Percentiles rank a stretch among this genome's conserved stretches.
Conservation (phyloP, 768 basidiomycete genomes). For the Boletellus emodensis region DNA sequence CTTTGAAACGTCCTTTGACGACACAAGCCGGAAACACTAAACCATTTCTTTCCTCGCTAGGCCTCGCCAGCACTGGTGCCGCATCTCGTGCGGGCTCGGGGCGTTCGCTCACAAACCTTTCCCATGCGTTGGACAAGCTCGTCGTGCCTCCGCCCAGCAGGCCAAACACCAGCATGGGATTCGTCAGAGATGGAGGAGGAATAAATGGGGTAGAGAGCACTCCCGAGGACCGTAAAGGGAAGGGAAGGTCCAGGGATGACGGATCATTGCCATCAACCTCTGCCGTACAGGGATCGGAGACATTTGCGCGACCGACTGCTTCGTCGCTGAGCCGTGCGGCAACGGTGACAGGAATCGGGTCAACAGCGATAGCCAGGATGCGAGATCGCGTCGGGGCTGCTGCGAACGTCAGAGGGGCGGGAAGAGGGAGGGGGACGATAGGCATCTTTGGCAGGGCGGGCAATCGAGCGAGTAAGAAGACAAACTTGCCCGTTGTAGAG, state of each 20-base stretch:
- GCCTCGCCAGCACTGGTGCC: not conserved
- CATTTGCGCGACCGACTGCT: constrained; percentile 29
- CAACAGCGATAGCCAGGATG: constrained; percentile 1
- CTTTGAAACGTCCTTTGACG: constrained; percentile 12
- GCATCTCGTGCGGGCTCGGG: constrained; percentile 7
- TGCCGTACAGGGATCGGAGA: not conserved
- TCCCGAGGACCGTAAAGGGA: constrained; percentile 11
- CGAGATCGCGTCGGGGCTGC: constrained; percentile 2
- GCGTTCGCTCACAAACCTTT: constrained; percentile 58
- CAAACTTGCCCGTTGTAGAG: constrained; percentile 41
- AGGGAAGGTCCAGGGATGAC: constrained; percentile 24
- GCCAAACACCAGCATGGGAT: constrained; percentile 70
- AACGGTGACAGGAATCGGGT: constrained; percentile 13
- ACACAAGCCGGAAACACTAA: constrained; percentile 5
- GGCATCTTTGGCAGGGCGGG: constrained; percentile 24
- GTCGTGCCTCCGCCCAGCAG: constrained; percentile 59
- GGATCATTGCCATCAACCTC: constrained; percentile 7
- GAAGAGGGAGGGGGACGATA: constrained; percentile 7
- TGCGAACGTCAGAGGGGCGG: not conserved
- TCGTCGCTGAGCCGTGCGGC: constrained; percentile 28
- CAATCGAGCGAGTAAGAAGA: constrained; percentile 39
- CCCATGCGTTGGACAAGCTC: constrained; percentile 68
- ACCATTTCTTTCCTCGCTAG: constrained; percentile 4
- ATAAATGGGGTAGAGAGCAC: not conserved
- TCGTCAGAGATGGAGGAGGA: constrained; percentile 38